phyloP scores from a whole-genome alignment of 2,329 filamentous ascomycete genomes.

The Neodidymelliopsis sp. region DNA sequence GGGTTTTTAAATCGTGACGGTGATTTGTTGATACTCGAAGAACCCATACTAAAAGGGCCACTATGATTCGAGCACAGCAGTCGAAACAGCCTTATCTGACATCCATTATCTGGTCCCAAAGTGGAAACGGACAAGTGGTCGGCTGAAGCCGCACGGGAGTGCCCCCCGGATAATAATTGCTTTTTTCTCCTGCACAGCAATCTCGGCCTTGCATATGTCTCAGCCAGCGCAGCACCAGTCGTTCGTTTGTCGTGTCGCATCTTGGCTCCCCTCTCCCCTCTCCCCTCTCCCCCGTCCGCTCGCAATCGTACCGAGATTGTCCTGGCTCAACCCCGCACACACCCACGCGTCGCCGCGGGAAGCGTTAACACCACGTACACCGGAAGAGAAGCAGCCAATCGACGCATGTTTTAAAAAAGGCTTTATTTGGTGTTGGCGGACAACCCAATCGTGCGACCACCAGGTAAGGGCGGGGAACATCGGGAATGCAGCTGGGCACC shows the following conservation, averaged over 20 bases:
- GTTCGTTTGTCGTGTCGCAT: neutral
- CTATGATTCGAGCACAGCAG: too few species aligned
- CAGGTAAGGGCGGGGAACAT: conserved; percentile 20
- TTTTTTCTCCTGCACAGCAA: conserved; percentile 1
- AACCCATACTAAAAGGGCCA: too few species aligned
- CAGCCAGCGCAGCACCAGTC: conserved; percentile 3
- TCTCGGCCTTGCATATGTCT: conserved; percentile 11
- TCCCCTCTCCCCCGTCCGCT: neutral
- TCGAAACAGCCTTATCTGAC: too few species aligned
- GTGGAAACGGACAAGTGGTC: neutral
- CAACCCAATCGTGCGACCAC: conserved; percentile 11
- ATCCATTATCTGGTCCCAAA: neutral
- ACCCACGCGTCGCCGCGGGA: conserved; percentile 9
- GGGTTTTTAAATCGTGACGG: too few species aligned
- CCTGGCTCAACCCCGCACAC: conserved; percentile 1
- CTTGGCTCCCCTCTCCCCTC: too few species aligned
- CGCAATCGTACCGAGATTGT: conserved; percentile 3
- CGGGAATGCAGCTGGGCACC: conserved; percentile 16
- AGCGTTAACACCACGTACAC: conserved; percentile 7
- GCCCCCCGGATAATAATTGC: neutral
- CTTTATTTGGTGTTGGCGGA: neutral
- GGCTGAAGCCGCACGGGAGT: neutral
- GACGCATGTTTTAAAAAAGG: conserved; percentile 1
- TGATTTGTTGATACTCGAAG: too few species aligned
- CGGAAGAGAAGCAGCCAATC: conserved; percentile 8